A percentile compares a stretch with the other conserved stretches of the same genome.
phyloP scores from a whole-genome alignment of 805 yeast species.

The Starmerella geochares region DNA sequence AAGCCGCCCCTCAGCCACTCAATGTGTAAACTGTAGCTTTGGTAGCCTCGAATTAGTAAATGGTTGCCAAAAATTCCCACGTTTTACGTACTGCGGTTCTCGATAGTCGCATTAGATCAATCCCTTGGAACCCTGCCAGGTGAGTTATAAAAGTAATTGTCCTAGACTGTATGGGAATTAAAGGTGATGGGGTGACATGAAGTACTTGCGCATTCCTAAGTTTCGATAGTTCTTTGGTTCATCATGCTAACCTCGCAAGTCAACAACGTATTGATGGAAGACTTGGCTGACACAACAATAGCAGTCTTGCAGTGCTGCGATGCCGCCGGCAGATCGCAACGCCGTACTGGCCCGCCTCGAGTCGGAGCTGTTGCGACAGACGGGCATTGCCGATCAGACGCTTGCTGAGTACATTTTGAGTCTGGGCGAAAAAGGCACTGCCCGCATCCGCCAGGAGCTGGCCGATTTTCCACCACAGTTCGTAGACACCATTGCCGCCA shows the following conservation, averaged over 20 bases:
- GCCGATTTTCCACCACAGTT: constrained; percentile 27
- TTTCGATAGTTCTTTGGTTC: no score
- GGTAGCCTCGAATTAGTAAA: no score
- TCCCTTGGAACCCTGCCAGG: no score
- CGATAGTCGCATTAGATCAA: no score
- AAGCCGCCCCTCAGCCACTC: not conserved
- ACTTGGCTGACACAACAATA: constrained; percentile 1
- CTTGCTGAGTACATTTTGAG: constrained; percentile 41
- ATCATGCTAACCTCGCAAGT: no score
- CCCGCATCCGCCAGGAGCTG: constrained; percentile 34
- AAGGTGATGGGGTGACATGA: no score
- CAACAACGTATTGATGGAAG: not conserved
- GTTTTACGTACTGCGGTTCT: no score
- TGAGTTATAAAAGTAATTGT: no score
- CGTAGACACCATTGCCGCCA: not conserved
- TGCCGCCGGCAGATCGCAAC: not conserved
- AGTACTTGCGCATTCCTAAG: no score
- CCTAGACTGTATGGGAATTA: no score
- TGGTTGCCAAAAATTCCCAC: no score
- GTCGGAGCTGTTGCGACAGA: constrained; percentile 1
- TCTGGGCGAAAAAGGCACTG: constrained; percentile 30
- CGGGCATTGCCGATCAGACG: constrained; percentile 33
- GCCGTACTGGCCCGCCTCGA: constrained; percentile 1
- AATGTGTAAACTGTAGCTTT: not conserved
- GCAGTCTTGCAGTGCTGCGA: not conserved